These are phyloP conservation scores for Sphaerulina musiva DNA, from an alignment of 2,329 filamentous ascomycete species.

Conservation along the genomic window DNA sequence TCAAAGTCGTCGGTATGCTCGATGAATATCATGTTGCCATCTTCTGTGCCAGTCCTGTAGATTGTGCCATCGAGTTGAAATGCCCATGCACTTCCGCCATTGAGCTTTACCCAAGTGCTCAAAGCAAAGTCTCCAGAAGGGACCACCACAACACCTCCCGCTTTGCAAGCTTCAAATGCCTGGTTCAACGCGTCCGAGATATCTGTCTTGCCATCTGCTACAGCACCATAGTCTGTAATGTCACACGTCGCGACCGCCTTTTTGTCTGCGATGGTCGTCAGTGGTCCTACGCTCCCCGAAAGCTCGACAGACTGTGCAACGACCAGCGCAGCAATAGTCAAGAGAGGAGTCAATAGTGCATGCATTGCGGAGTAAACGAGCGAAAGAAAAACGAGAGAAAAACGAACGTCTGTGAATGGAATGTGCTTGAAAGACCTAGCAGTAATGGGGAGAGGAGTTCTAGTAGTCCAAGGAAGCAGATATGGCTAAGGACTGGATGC, in stretches of 20 bases:
- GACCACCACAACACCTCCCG: slow-evolving; percentile 47
- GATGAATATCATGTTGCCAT: slow-evolving; percentile 50
- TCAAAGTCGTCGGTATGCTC: slow-evolving; percentile 44
- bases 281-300: slow-evolving; percentile 41
- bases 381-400: neutral
- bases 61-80: slow-evolving; percentile 50
- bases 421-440: neutral
- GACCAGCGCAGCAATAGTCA: slow-evolving; percentile 27
- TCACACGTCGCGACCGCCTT: slow-evolving; percentile 47
- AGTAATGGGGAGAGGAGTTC: neutral
- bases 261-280: slow-evolving; percentile 41
- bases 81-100: slow-evolving; percentile 44
- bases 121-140: slow-evolving; percentile 47
- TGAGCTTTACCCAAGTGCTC: slow-evolving; percentile 45
- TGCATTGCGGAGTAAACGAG: slow-evolving; percentile 5
- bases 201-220: slow-evolving; percentile 48
- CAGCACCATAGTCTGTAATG: slow-evolving; percentile 48
- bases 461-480: neutral
- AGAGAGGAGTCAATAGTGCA: slow-evolving; percentile 17
- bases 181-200: slow-evolving; percentile 44
- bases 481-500: too few relatives aligned
- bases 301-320: slow-evolving; percentile 36
- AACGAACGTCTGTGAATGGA: neutral
- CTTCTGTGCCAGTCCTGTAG: slow-evolving; percentile 45
- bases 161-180: slow-evolving; percentile 48